A percentile compares a stretch with the other conserved stretches of the same genome.
phyloP scores from a whole-genome alignment of 495 filamentous ascomycete genomes.

The Xanthoparmelia taractica region DNA sequence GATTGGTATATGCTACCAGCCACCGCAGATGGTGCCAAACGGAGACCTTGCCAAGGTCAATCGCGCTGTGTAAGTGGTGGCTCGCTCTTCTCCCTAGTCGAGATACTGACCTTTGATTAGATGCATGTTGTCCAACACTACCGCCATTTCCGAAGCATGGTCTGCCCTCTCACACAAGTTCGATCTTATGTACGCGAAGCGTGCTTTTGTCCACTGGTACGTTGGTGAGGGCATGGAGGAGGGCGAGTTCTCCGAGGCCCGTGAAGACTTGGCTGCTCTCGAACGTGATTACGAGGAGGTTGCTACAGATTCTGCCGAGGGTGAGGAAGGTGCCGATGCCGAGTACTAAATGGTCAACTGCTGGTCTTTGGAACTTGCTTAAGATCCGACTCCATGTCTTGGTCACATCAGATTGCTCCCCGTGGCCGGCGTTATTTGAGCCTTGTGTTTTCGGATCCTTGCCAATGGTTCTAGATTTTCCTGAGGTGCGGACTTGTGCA shows the following conservation, averaged over 20 bases:
- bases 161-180: constrained; percentile 96
- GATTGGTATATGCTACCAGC: constrained; percentile 99
- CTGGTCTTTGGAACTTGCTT: constrained; percentile 4
- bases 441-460: constrained; percentile 4
- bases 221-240: constrained; percentile 99
- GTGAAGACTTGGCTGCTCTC: constrained; percentile 93
- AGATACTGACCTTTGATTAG: constrained; percentile 38
- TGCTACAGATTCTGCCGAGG: constrained; percentile 88
- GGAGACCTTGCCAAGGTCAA: constrained; percentile 94
- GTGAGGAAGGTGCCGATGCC: constrained; percentile 78
- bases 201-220: constrained; percentile 99
- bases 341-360: constrained; percentile 69
- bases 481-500: constrained; percentile 15
- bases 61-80: constrained; percentile 79
- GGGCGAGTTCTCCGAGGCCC: constrained; percentile 97
- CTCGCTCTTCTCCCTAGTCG: neutral
- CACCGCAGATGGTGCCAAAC: constrained; percentile 88
- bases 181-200: constrained; percentile 99
- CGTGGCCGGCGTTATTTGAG: constrained; percentile 13
- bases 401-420: constrained; percentile 17
- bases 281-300: constrained; percentile 99
- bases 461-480: constrained; percentile 18
- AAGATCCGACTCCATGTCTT: constrained; percentile 1
- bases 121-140: constrained; percentile 99
- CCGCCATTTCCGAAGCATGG: constrained; percentile 98